phyloP scores from a whole-genome alignment of 495 filamentous ascomycete species.

The Neurospora sp. region DNA sequence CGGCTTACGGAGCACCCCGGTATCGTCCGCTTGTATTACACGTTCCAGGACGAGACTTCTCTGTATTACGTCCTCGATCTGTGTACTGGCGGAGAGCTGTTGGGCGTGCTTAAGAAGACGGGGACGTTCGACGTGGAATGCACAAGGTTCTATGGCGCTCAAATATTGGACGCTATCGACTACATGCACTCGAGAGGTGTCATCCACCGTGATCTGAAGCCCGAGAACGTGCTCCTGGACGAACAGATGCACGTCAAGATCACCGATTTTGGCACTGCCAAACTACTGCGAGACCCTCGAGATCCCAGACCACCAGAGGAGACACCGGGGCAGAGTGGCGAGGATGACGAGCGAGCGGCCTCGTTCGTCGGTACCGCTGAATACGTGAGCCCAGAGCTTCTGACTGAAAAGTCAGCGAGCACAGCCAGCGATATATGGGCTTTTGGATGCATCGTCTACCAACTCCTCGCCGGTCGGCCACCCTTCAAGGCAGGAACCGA shows the following conservation, averaged over 20 bases:
- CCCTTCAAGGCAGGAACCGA: conserved; percentile 98
- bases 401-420: conserved; percentile 93
- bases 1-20: conserved; percentile 93
- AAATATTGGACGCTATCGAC: conserved; percentile 93
- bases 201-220: conserved; percentile 95
- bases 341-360: conserved; percentile 62
- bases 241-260: conserved; percentile 97
- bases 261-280: conserved; percentile 97
- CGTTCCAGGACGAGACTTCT: conserved; percentile 93
- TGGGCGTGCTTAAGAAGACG: conserved; percentile 89
- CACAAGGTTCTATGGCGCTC: conserved; percentile 85
- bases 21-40: conserved; percentile 95
- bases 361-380: conserved; percentile 98
- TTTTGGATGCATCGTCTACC: conserved; percentile 99
- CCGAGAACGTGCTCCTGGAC: conserved; percentile 93
- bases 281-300: conserved; percentile 66
- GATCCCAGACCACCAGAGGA: conserved; percentile 42
- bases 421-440: conserved; percentile 98
- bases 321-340: conserved; percentile 40
- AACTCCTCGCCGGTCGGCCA: conserved; percentile 83
- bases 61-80: conserved; percentile 96
- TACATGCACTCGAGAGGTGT: conserved; percentile 97
- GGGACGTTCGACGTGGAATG: conserved; percentile 94
- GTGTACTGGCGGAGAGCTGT: conserved; percentile 82
- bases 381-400: conserved; percentile 92